These are phyloP conservation scores for Pyronema domesticum DNA, from an alignment of 495 filamentous ascomycete genomes.

Conservation along the genomic window DNA sequence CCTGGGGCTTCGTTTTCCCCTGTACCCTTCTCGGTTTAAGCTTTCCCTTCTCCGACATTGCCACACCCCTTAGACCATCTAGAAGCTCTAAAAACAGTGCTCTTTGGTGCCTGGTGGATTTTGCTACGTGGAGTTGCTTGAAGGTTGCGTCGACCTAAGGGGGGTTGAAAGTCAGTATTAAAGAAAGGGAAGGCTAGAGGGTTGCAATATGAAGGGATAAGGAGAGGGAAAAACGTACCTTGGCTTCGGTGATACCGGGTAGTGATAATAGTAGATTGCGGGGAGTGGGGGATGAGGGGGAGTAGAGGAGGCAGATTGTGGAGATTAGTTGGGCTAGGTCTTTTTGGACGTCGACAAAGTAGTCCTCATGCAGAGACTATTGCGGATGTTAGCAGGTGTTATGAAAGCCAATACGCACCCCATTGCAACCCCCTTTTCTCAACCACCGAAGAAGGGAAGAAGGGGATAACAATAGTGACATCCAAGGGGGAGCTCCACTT, in stretches of 20 bases:
- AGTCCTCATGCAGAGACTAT: constrained; percentile 77
- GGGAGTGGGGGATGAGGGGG: constrained; percentile 40
- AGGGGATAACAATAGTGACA: neutral
- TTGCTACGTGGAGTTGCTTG: constrained; percentile 33
- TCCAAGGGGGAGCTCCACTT: constrained; percentile 45
- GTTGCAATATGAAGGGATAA: no score
- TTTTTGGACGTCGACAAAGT: constrained; percentile 92
- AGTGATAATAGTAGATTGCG: constrained; percentile 36
- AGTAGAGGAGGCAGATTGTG: constrained; percentile 60
- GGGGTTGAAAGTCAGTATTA: no score
- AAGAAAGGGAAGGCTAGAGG: no score
- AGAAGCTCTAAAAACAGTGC: constrained; percentile 74
- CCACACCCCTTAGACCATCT: constrained; percentile 67
- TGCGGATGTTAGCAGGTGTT: constrained; percentile 15
- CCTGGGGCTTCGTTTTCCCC: neutral
- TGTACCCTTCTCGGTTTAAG: constrained; percentile 40
- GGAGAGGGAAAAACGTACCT: constrained; percentile 13
- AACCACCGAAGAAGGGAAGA: neutral
- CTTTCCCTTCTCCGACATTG: constrained; percentile 83
- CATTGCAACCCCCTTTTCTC: neutral
- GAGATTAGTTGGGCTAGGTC: constrained; percentile 81
- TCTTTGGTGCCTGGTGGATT: constrained; percentile 53
- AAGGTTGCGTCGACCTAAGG: constrained; percentile 39
- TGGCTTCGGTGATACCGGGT: constrained; percentile 34
- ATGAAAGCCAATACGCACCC: constrained; percentile 27